A percentile compares a stretch with the other conserved stretches of the same genome.
These are phyloP conservation scores for Triticum turgidum DNA, from an alignment of 176 grass and related monocot species.

Conservation along the genomic window DNA sequence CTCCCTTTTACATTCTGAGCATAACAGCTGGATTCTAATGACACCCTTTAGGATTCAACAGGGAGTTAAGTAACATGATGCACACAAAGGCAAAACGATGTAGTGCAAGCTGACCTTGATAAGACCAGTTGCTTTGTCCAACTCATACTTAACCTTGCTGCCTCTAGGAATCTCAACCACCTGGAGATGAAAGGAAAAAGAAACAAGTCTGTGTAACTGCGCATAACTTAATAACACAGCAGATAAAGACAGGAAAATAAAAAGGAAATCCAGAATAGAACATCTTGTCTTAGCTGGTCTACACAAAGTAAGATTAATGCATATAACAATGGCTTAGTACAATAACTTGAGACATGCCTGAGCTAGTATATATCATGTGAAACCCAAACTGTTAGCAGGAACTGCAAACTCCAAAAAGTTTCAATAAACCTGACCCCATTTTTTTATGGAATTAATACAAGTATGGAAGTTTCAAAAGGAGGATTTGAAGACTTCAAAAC, in stretches of 20 bases:
- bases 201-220: background rate
- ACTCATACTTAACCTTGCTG: slow-evolving; percentile 94
- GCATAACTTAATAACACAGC: slow-evolving; percentile 15
- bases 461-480: background rate
- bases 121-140: slow-evolving; percentile 82
- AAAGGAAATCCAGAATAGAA: background rate
- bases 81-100: background rate
- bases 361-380: background rate
- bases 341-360: background rate
- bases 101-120: slow-evolving; percentile 65
- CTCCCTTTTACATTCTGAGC: too few relatives aligned
- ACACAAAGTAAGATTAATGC: background rate
- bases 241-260: slow-evolving; percentile 9
- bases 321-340: background rate
- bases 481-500: background rate
- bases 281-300: background rate
- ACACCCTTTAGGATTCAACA: background rate
- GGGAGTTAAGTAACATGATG: background rate
- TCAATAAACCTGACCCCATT: background rate
- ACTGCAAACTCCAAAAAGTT: slow-evolving; percentile 11
- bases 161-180: slow-evolving; percentile 95
- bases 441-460: slow-evolving; percentile 5
- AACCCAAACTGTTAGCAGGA: background rate
- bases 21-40: background rate
- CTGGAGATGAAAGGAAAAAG: slow-evolving; percentile 31